phyloP scores from a whole-genome alignment of 805 yeast genomes.

The Metschnikowia vanudenii region DNA sequence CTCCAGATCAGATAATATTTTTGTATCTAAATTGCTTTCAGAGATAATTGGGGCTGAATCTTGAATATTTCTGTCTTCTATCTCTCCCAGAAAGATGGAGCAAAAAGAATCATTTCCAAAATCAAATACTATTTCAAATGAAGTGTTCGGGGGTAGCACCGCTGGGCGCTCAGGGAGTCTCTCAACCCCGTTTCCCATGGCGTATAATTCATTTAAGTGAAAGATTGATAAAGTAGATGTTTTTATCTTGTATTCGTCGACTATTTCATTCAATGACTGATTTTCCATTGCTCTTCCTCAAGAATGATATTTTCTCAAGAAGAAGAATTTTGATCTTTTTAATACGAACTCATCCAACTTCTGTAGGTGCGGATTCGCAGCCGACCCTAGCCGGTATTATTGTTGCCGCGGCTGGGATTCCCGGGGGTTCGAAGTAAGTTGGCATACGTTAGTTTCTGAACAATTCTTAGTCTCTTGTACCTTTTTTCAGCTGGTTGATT shows the following conservation, averaged over 20 bases:
- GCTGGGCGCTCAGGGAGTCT: conserved; percentile 6
- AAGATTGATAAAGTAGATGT: conserved; percentile 17
- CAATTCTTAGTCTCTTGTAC: too few species aligned
- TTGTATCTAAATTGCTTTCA: conserved; percentile 1
- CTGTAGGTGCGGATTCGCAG: background rate
- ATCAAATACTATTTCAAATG: conserved; percentile 13
- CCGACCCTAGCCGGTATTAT: background rate
- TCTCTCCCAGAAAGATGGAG: conserved; percentile 17
- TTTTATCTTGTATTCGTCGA: conserved; percentile 20
- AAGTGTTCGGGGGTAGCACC: background rate
- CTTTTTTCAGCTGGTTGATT: background rate
- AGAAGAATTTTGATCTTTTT: background rate
- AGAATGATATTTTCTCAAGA: background rate
- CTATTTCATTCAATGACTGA: conserved; percentile 20
- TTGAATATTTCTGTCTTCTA: background rate
- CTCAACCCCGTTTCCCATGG: conserved; percentile 5
- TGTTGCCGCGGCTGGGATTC: background rate
- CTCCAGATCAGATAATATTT: conserved; percentile 17
- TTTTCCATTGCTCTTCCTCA: conserved; percentile 19
- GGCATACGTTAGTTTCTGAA: too few species aligned
- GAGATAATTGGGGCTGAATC: background rate
- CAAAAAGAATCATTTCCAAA: conserved; percentile 16
- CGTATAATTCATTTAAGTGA: conserved; percentile 13
- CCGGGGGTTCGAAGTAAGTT: too few species aligned
- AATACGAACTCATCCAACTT: background rate